phyloP scores from a whole-genome alignment of 2,329 filamentous ascomycete species.

The Botrytis sinoallii region DNA sequence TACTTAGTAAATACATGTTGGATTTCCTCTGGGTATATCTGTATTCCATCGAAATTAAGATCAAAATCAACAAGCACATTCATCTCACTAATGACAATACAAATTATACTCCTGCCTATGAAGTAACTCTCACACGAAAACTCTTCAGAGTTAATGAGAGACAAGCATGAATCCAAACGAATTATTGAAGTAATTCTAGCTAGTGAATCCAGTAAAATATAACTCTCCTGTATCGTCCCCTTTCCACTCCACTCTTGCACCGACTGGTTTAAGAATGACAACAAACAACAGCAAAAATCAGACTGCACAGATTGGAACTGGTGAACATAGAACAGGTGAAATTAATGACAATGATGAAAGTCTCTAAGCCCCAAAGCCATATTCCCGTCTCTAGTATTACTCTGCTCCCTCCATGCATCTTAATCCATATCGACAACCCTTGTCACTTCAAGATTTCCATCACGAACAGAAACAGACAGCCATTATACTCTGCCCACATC shows the following conservation, averaged over 20 bases:
- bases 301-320: accelerated
- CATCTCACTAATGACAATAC: background rate
- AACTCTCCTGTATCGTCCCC: accelerated
- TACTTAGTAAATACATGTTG: background rate
- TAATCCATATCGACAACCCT: background rate
- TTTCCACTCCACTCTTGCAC: background rate
- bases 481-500: background rate
- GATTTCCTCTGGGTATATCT: background rate
- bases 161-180: accelerated
- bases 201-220: background rate
- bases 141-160: too few relatives aligned
- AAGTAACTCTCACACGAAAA: background rate
- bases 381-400: background rate
- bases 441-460: background rate
- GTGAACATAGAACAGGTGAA: background rate
- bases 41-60: background rate
- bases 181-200: background rate
- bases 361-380: background rate
- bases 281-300: background rate
- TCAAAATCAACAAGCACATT: background rate
- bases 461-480: background rate
- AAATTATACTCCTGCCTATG: background rate
- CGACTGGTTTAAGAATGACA: background rate
- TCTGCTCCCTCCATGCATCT: background rate
- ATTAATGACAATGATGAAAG: background rate